A percentile compares a stretch with the other conserved stretches of the same genome.
phyloP scores from a whole-genome alignment of 1,284 basidiomycete genomes.

The Pascua sp. region DNA sequence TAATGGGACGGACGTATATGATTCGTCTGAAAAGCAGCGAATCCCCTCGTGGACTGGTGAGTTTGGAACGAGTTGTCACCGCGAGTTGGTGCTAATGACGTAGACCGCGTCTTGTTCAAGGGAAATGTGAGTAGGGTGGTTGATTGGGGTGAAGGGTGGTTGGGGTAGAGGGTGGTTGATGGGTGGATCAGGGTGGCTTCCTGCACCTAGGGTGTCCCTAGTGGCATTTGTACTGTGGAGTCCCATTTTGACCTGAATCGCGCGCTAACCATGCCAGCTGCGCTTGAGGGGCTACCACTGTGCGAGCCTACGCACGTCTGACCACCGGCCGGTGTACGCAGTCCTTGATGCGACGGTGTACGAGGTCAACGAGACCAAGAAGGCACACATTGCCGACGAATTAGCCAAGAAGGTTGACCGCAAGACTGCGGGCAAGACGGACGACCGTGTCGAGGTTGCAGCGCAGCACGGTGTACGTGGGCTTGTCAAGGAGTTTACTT shows the following conservation, averaged over 20 bases:
- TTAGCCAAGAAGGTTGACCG: slow-evolving; percentile 9
- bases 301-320: slow-evolving; percentile 80
- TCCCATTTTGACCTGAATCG: no score
- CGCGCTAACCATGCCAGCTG: slow-evolving; percentile 6
- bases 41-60: slow-evolving; percentile 95
- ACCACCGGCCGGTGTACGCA: slow-evolving; percentile 92
- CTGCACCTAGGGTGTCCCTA: no score
- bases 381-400: slow-evolving; percentile 45
- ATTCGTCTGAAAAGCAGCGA: slow-evolving; percentile 92
- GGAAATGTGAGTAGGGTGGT: slow-evolving; percentile 52
- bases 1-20: slow-evolving; percentile 70
- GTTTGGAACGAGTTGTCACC: slow-evolving; percentile 14
- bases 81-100: background rate
- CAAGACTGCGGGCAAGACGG: slow-evolving; percentile 4
- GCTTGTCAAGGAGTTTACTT: slow-evolving; percentile 22
- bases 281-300: slow-evolving; percentile 52
- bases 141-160: slow-evolving; percentile 56
- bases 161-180: slow-evolving; percentile 48
- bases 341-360: slow-evolving; percentile 73
- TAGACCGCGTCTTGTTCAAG: slow-evolving; percentile 86
- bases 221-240: no score
- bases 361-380: slow-evolving; percentile 72
- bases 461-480: slow-evolving; percentile 22
- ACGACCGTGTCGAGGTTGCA: slow-evolving; percentile 14
- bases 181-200: no score